Evolutionary conservation across 495 filamentous ascomycete species (phyloP).

Genomic region (Rhypophila decipiens): DNA sequence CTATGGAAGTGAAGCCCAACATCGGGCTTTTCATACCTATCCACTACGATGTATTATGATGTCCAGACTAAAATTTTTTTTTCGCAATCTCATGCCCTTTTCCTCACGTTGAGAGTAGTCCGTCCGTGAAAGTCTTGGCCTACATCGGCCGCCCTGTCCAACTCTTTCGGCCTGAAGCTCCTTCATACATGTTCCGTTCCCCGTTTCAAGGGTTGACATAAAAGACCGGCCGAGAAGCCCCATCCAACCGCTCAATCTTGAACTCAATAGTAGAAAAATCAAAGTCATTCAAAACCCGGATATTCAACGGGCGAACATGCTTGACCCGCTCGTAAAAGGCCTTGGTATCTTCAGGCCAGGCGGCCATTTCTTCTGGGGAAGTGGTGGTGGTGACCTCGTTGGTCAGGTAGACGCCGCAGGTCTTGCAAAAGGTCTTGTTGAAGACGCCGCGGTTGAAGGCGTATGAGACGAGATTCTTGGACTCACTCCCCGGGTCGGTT

Average conservation of each 20-base stretch:
- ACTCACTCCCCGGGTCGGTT: too few species aligned
- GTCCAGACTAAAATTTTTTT: too few species aligned
- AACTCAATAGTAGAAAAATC: constrained; percentile 22
- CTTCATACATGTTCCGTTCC: too few species aligned
- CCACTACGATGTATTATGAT: too few species aligned
- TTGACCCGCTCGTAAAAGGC: neutral
- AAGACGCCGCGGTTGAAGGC: constrained; percentile 18
- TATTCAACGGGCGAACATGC: constrained; percentile 17
- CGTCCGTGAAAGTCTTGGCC: too few species aligned
- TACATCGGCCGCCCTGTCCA: too few species aligned
- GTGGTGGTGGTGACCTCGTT: constrained; percentile 16
- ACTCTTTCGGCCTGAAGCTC: too few species aligned
- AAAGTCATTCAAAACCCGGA: constrained; percentile 27
- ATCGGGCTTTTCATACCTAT: too few species aligned
- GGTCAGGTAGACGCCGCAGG: constrained; percentile 32
- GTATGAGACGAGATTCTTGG: constrained; percentile 32
- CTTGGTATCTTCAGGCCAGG: constrained; percentile 13
- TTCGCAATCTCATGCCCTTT: too few species aligned
- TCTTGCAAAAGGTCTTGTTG: constrained; percentile 38
- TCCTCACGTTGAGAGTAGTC: too few species aligned
- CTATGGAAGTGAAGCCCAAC: too few species aligned
- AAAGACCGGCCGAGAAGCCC: constrained; percentile 14
- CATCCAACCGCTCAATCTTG: constrained; percentile 8
- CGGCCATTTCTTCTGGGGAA: constrained; percentile 15
- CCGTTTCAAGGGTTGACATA: constrained; percentile 31